Evolutionary conservation across 2,329 filamentous ascomycete species (phyloP).

Genomic region (Grosmannia penicillata): DNA sequence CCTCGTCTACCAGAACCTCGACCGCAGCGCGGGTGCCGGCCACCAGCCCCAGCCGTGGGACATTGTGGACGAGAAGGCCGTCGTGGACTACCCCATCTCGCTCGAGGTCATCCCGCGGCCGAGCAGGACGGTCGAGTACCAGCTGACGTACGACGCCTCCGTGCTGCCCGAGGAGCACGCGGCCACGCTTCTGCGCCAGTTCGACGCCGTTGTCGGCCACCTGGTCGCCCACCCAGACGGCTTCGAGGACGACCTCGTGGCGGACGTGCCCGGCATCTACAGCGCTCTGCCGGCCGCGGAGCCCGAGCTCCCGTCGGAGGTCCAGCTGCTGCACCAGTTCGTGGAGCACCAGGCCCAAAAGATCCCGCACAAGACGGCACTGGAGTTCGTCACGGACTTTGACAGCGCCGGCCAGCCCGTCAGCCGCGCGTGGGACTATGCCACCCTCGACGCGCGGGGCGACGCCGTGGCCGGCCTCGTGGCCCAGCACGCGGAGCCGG

Average conservation of each 20-base stretch:
- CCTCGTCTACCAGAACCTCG: slow-evolving; percentile 62
- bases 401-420: slow-evolving; percentile 22
- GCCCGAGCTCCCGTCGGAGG: slow-evolving; percentile 38
- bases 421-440: slow-evolving; percentile 55
- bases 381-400: slow-evolving; percentile 59
- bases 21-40: slow-evolving; percentile 4
- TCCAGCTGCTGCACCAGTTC: slow-evolving; percentile 58
- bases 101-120: slow-evolving; percentile 54
- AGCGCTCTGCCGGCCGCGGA: slow-evolving; percentile 52
- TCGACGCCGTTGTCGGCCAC: slow-evolving; percentile 50
- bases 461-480: slow-evolving; percentile 61
- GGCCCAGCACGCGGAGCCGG: slow-evolving; percentile 29
- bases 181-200: slow-evolving; percentile 50
- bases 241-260: slow-evolving; percentile 22
- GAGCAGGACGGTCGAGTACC: slow-evolving; percentile 37
- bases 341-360: slow-evolving; percentile 48
- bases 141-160: slow-evolving; percentile 50
- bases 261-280: slow-evolving; percentile 27
- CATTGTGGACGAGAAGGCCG: slow-evolving; percentile 48
- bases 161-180: slow-evolving; percentile 57
- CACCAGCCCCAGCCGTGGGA: slow-evolving; percentile 33
- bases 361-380: slow-evolving; percentile 46
- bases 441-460: slow-evolving; percentile 53
- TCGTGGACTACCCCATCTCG: slow-evolving; percentile 65
- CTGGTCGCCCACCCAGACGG: slow-evolving; percentile 35